These are phyloP conservation scores for Rhinocladiella mackenziei DNA, from an alignment of 2,329 filamentous ascomycete genomes.

Conservation along the genomic window DNA sequence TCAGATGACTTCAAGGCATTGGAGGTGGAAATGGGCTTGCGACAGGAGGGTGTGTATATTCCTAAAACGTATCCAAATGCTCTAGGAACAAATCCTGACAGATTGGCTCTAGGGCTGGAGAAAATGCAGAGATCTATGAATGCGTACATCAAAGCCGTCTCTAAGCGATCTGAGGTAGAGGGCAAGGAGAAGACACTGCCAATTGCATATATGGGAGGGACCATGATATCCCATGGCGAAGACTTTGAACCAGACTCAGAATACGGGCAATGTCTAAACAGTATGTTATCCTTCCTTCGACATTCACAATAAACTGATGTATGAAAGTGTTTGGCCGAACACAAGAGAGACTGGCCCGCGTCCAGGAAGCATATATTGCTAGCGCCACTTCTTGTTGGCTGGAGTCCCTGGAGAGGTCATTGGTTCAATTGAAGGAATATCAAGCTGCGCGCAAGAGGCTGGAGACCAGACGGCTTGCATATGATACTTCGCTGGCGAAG, in stretches of 20 bases:
- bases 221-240: slow-evolving; percentile 84
- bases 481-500: slow-evolving; percentile 83
- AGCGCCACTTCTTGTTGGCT: slow-evolving; percentile 80
- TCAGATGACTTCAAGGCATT: slow-evolving; percentile 88
- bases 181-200: slow-evolving; percentile 85
- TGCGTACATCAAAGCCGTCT: slow-evolving; percentile 80
- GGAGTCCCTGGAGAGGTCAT: slow-evolving; percentile 81
- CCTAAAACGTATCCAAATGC: not conserved
- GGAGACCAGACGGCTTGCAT: slow-evolving; percentile 80
- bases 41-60: slow-evolving; percentile 67
- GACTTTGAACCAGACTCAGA: slow-evolving; percentile 89
- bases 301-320: not conserved
- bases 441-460: slow-evolving; percentile 92
- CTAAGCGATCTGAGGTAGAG: slow-evolving; percentile 76
- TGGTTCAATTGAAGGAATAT: slow-evolving; percentile 97
- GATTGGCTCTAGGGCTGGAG: slow-evolving; percentile 67
- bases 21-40: slow-evolving; percentile 83
- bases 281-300: slow-evolving; percentile 43
- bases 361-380: slow-evolving; percentile 77
- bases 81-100: slow-evolving; percentile 19
- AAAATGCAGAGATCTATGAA: slow-evolving; percentile 82
- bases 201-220: slow-evolving; percentile 71
- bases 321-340: slow-evolving; percentile 68
- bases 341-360: slow-evolving; percentile 79
- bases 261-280: slow-evolving; percentile 78